Base-by-base conservation (phyloP, 139 green algal species). In the Klebsormidium nitens region DNA sequence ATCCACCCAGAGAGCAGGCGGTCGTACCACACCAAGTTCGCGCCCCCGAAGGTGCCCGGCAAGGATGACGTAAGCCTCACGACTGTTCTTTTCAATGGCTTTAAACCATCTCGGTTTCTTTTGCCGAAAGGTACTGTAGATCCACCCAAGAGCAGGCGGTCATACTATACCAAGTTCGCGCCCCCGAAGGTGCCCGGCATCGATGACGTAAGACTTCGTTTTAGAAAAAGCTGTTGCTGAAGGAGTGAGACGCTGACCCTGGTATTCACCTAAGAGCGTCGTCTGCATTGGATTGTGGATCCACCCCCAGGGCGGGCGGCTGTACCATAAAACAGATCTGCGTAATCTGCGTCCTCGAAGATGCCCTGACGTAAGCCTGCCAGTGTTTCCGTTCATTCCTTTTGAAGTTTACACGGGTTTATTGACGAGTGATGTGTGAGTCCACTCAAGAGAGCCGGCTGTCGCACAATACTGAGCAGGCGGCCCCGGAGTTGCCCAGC, bases 21-120 rank as follows among this genome's bases (percentile, higher is more conserved):
- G 64, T 94, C 84, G 26, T 99, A 99, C 85, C 94, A 99, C 82
- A 86, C 89, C 39, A 93, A 95, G 84, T 96, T 96, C 79, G 87
- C 89, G 0, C 93, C 93, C 1, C 92, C 93, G 5, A 93, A 93
- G 71, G 76, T 79, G 26, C 36, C 79, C 17, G 85, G 86, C 56
- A 78, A 82, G 38, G 89, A 93, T 71, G 89, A 94, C 52, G 40
- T 80, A 39, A 71, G 72, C n/a, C n/a, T n/a, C n/a, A n/a, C n/a
- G 31, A 14, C 8, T 8, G 29, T 63, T 8, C 55, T 63, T 63
- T 63, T 8, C 32, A 32, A 32, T 8, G 11, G 29, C 8, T 63
- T 8, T 14, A 36, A 14, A 8, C 32, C 14, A 8, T 63, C 8
- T 63, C 14, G 14, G 11, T 63, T 63, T 29, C 32, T 63, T 63